Conservation (phyloP, 805 yeast species). For the Schizosaccharomyces cryophilus region DNA sequence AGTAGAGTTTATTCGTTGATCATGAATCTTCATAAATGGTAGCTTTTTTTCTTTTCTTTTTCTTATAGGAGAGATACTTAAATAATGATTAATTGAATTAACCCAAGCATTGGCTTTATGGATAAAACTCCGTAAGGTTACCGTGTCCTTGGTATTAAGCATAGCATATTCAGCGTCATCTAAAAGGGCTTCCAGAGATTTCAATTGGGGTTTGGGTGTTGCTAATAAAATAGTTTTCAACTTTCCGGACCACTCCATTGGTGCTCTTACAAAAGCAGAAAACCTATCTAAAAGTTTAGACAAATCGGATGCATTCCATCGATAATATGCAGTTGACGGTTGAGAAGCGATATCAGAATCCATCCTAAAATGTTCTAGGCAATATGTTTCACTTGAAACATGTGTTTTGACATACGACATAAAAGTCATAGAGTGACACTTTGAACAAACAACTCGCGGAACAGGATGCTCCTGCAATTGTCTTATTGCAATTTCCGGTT, state of each 20-base stretch:
- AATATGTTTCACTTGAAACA: background rate
- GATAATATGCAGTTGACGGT: background rate
- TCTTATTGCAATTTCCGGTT: too few species aligned
- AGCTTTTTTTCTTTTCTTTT: slow-evolving; percentile 12
- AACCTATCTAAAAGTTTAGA: background rate
- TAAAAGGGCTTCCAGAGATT: slow-evolving; percentile 21
- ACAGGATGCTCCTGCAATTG: too few species aligned
- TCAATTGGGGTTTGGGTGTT: slow-evolving; percentile 19
- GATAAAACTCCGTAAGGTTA: slow-evolving; percentile 20
- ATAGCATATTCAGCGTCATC: slow-evolving; percentile 31
- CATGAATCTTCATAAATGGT: background rate
- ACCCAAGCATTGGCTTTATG: slow-evolving; percentile 27
- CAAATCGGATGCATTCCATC: background rate
- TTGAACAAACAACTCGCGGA: too few species aligned
- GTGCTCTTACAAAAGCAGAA: background rate
- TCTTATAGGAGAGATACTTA: slow-evolving; percentile 28
- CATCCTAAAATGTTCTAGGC: background rate
- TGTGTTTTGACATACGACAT: too few species aligned
- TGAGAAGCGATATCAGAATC: background rate
- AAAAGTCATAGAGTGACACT: too few species aligned
- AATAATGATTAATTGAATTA: slow-evolving; percentile 28
- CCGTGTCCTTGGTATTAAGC: slow-evolving; percentile 17
- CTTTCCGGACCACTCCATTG: background rate
- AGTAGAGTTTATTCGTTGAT: background rate
- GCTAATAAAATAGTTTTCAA: background rate